Conservation (phyloP, 2,329 filamentous ascomycete genomes). For the Hypoxylon sp. region DNA sequence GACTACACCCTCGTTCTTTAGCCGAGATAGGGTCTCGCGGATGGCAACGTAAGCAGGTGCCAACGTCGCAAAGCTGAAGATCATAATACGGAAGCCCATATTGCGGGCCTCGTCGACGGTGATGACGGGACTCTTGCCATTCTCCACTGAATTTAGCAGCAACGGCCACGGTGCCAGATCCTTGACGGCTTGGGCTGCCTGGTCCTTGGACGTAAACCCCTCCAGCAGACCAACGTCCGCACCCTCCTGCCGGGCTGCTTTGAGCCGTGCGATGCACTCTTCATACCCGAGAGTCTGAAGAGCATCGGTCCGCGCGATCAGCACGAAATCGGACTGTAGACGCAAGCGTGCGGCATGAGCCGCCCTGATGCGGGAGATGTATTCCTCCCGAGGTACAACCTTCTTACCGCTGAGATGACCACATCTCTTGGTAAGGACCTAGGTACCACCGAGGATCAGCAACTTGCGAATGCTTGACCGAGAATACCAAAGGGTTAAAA, state of each 20-base stretch:
- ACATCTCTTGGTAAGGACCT: constrained; percentile 75
- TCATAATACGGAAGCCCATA: constrained; percentile 72
- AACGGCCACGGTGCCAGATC: constrained; percentile 61
- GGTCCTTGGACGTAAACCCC: constrained; percentile 66
- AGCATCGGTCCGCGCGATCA: constrained; percentile 76
- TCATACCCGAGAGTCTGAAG: constrained; percentile 71
- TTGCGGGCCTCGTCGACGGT: constrained; percentile 66
- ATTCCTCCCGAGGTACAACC: constrained; percentile 67
- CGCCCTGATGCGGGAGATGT: constrained; percentile 69
- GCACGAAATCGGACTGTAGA: constrained; percentile 70
- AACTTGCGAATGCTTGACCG: neutral
- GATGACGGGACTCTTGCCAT: constrained; percentile 69
- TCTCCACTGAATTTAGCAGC: constrained; percentile 71
- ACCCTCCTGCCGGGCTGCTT: constrained; percentile 66
- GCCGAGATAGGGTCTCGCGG: constrained; percentile 54
- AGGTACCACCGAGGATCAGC: constrained; percentile 13
- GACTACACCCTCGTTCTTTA: constrained; percentile 57
- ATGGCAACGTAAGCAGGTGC: constrained; percentile 64
- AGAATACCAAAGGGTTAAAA: neutral
- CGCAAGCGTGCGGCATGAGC: constrained; percentile 65
- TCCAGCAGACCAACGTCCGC: constrained; percentile 75
- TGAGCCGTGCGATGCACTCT: constrained; percentile 66
- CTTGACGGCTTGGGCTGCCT: constrained; percentile 63
- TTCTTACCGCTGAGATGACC: constrained; percentile 75
- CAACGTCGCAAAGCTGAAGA: constrained; percentile 67